Conservation (phyloP, 805 yeast genomes). For the Schwanniomyces vanrijiae region DNA sequence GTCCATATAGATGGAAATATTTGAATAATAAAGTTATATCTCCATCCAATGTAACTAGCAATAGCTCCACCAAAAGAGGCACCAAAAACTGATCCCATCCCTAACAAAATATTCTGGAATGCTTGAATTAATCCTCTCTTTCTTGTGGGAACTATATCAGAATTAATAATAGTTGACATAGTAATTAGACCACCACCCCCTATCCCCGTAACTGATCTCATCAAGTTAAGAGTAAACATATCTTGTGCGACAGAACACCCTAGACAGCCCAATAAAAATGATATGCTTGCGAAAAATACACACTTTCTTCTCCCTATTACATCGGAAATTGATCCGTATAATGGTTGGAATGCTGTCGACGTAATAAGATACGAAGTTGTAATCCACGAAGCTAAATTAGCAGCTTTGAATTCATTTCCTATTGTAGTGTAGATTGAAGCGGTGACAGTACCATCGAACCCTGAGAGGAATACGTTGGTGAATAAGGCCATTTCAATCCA, state of each 20-base stretch:
- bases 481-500: too few species aligned
- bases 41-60: slow-evolving; percentile 55
- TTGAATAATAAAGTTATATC: too few species aligned
- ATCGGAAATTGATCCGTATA: slow-evolving; percentile 68
- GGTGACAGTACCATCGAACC: slow-evolving; percentile 64
- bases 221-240: too few species aligned
- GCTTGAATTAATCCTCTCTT: slow-evolving; percentile 84
- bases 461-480: slow-evolving; percentile 64
- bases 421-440: slow-evolving; percentile 63
- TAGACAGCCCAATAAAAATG: slow-evolving; percentile 54
- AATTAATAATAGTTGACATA: slow-evolving; percentile 70
- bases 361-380: slow-evolving; percentile 69
- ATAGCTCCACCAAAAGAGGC: slow-evolving; percentile 52
- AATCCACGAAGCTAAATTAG: slow-evolving; percentile 69
- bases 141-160: slow-evolving; percentile 74
- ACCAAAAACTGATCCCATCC: slow-evolving; percentile 59
- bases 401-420: slow-evolving; percentile 65
- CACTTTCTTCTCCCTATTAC: slow-evolving; percentile 63
- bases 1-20: too few species aligned
- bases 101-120: slow-evolving; percentile 69
- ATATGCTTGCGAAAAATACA: slow-evolving; percentile 49
- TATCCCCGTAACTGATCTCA: slow-evolving; percentile 74
- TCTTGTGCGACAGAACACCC: slow-evolving; percentile 60
- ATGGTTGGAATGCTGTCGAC: slow-evolving; percentile 70
- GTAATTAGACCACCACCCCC: slow-evolving; percentile 88